Base-by-base conservation (phyloP, 768 basidiomycete species). In the Lenzites betulinus region DNA sequence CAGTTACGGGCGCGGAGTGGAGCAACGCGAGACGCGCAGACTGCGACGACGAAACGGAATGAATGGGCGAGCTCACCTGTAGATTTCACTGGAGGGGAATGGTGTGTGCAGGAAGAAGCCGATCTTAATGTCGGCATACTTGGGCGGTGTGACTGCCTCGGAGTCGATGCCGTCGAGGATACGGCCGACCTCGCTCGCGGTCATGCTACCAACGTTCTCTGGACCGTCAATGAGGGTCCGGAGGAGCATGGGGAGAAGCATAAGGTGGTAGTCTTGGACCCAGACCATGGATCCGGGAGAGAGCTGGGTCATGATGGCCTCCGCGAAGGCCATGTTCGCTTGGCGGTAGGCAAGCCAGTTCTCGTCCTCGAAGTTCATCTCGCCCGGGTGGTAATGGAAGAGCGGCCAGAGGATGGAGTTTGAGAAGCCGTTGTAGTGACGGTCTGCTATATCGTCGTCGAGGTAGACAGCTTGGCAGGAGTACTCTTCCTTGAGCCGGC, bases 341-440 rank as follows among this genome's bases (percentile, higher is more conserved):
- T 97, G 94, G 38, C 97, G 88, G 75, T 98, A 99, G 15, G 94
- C 97, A 54, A 88, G 85, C 97, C 97, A 99, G 73, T 98, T 93
- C 71, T 92, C 92, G 78, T 97, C 94, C 75, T 98, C 96, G 71
- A 99, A 99, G 76, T 94, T 96, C 95, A 99, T 98, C 78, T 98
- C 97, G 64, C 96, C 96, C 8, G 97, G 97, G 74, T 98, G 96
- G 76, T 98, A 99, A 74, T 99, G 97, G 83, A 99, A 98, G 48
- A 99, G 81, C 2, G 97, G 97, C 97, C 97, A 99, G 51, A 99
- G 86, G 76, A 99, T 98, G 54, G 95, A 97, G 78, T 99, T 99
- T 67, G 95, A 96, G 83, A 99, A 98, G 57, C 97, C 93, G 72
- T 95, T 95, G 78, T 93, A 99, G 76, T 98, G 95, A 53, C 89